Base-by-base conservation (phyloP, 306 rosid species). In the Castanea sativa region DNA sequence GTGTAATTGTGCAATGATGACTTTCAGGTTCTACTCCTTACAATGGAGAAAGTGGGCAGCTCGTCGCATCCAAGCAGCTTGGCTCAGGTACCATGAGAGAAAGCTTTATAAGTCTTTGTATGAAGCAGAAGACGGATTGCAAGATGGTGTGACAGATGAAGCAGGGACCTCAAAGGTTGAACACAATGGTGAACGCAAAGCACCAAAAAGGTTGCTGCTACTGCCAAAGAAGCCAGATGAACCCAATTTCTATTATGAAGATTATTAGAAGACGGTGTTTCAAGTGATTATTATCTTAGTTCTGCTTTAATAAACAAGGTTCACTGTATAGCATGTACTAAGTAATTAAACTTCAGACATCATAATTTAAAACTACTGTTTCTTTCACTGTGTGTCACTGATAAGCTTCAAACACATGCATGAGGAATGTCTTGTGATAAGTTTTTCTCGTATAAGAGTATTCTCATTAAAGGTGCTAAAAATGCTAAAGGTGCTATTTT, bases 1-100 rank as follows among this genome's bases (percentile, higher is more conserved):
- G 38, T 43, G 71, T 73, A 55, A 38, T 53, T 55, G 69, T 60
- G 49, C 35, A 53, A n/a, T 4, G 6, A 32, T 55, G 45, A 18
- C 61, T 76, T 27, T 4, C 83, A 90, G 98, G 80, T 92, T 86
- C 87, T 86, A 89, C 91, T 94, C 98, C 4, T 85, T 56, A 57
- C 97, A 88, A 60, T 94, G 98, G 97, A 92, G 82, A 52, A n/a
- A 88, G 4, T 92, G 98, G 98, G 95, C 88, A 0, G 90, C 94
- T 8, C 81, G 87, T 69, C 87, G 78, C 60, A 85, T 94, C 69
- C 97, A 94, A 86, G 89, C 86, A 43, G 93, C 92, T 0, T 92
- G 98, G 98, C 89, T 87, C 6, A 80, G 91, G 0, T 81, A 88
- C 56, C 51, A 73, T 25, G 16, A 83, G 23, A 21, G 23, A 21